Percentiles rank a stretch among this genome's conserved stretches.
Evolutionary conservation across 1,139 yeast genomes (phyloP).

Genomic region (Suhomyces taliae): DNA sequence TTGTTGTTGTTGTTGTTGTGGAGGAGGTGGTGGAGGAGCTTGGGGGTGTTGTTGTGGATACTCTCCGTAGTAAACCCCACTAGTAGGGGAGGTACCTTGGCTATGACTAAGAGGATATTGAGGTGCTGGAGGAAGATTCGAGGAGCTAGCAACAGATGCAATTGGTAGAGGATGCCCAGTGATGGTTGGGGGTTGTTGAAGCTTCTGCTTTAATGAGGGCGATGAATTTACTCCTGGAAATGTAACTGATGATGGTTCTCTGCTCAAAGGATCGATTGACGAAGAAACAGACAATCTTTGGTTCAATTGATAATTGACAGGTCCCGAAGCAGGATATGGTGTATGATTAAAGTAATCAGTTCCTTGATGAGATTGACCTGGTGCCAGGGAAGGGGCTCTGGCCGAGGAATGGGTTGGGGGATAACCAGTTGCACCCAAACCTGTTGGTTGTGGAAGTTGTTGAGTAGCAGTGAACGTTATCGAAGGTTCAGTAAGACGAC

Average conservation of each 20-base stretch:
- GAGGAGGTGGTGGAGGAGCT: not conserved
- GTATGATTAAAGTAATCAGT: conserved; percentile 8
- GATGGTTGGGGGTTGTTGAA: not conserved
- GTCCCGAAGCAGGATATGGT: conserved; percentile 2
- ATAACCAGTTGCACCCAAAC: conserved; percentile 1
- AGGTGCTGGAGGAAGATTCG: conserved; percentile 7
- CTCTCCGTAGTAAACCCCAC: conserved; percentile 1
- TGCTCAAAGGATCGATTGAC: conserved; percentile 8
- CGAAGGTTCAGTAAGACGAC: conserved; percentile 22
- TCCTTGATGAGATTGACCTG: conserved; percentile 5
- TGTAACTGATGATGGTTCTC: conserved; percentile 7
- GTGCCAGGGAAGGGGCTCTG: conserved; percentile 2
- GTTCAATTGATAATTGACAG: conserved; percentile 10
- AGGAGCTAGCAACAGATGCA: not conserved
- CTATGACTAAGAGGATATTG: conserved; percentile 8
- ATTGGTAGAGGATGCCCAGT: not conserved
- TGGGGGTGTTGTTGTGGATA: not conserved
- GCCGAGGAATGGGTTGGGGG: conserved; percentile 3
- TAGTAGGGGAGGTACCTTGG: conserved; percentile 8
- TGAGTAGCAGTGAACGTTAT: conserved; percentile 8
- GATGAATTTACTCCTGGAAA: conserved; percentile 6
- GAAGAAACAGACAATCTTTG: conserved; percentile 9
- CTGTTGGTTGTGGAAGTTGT: conserved; percentile 2
- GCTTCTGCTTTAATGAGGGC: conserved; percentile 1
- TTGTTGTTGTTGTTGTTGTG: conserved; percentile 4